Percentiles rank a stretch among this genome's conserved stretches.
Conservation (phyloP, 768 basidiomycete genomes). For the Sarcodon aspratus region DNA sequence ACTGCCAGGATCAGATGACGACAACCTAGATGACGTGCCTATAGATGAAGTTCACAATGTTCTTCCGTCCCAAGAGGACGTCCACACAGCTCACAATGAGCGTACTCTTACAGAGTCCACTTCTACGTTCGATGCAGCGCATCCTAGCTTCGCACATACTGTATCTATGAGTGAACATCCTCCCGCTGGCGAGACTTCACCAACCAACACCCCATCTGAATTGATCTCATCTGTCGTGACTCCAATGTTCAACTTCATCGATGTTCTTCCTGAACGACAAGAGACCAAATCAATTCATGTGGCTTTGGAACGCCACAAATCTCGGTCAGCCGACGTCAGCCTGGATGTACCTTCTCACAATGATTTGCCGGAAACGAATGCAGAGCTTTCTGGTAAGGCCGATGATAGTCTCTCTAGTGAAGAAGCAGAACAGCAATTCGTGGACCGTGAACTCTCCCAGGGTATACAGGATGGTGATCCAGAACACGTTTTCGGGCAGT, state of each 20-base stretch:
- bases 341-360: not conserved
- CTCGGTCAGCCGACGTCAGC: not conserved
- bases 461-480: conserved; percentile 5
- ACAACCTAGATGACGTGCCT: no score
- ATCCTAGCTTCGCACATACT: no score
- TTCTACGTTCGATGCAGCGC: not conserved
- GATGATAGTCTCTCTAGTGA: not conserved
- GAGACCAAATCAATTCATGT: not conserved
- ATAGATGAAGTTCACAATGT: no score
- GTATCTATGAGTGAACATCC: no score
- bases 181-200: no score
- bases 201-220: not conserved
- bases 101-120: not conserved
- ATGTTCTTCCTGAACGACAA: not conserved
- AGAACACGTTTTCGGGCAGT: not conserved
- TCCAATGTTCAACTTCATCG: not conserved
- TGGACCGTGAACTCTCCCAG: conserved; percentile 9
- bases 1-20: no score
- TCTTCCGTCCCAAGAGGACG: no score
- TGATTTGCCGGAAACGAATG: not conserved
- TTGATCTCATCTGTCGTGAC: not conserved
- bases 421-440: conserved; percentile 8
- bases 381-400: not conserved
- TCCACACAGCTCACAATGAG: no score
- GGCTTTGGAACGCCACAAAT: not conserved